Conservation (phyloP, 441 rosid genomes). For the Euphorbia celastroides region DNA sequence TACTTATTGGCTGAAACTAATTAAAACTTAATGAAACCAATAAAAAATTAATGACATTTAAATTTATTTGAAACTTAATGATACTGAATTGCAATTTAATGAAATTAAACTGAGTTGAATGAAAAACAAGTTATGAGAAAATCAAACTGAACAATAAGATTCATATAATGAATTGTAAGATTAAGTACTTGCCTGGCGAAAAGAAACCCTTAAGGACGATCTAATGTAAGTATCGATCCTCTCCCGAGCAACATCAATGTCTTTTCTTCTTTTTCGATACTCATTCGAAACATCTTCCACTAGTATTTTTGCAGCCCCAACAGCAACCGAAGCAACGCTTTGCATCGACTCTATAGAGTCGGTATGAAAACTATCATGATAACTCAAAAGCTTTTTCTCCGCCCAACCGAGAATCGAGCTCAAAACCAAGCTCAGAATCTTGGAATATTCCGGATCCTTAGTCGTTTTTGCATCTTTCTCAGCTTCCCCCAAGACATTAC, state of each 20-base stretch:
- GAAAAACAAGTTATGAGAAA: too few species aligned
- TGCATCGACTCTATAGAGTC: conserved; percentile 72
- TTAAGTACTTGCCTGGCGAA: conserved; percentile 74
- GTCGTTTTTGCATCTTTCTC: conserved; percentile 85
- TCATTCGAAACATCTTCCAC: conserved; percentile 86
- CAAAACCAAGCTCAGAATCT: conserved; percentile 64
- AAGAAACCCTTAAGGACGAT: conserved; percentile 78
- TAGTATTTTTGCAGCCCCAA: conserved; percentile 71
- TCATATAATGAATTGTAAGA: too few species aligned
- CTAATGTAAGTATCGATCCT: conserved; percentile 88
- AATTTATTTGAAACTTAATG: too few species aligned
- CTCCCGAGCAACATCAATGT: conserved; percentile 61
- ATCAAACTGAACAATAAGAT: too few species aligned
- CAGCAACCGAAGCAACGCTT: conserved; percentile 75
- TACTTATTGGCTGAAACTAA: too few species aligned
- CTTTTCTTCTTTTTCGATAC: conserved; percentile 72
- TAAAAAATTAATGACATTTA: too few species aligned
- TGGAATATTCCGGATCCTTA: conserved; percentile 82
- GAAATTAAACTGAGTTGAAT: too few species aligned
- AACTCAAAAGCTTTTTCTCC: conserved; percentile 82
- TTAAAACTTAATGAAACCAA: too few species aligned
- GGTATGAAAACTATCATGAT: conserved; percentile 75
- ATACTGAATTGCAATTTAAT: too few species aligned
- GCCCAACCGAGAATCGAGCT: conserved; percentile 90
- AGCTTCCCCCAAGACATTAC: conserved; percentile 68